Evolutionary conservation across 192 early-diverging fungal species (phyloP).

Genomic region (Umbelopsis ramanniana): DNA sequence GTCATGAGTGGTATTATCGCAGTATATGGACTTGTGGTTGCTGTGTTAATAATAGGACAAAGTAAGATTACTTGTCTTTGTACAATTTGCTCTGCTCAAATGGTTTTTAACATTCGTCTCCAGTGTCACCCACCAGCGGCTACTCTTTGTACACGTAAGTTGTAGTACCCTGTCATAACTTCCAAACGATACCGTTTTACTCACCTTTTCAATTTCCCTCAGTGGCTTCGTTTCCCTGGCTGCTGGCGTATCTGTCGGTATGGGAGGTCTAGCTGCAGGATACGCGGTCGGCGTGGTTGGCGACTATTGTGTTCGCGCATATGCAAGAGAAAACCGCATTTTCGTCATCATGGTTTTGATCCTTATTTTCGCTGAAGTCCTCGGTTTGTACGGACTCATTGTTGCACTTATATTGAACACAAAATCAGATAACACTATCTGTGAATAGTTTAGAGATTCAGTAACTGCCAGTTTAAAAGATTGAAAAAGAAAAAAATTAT

Average conservation of each 20-base stretch:
- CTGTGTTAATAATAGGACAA: slow-evolving; percentile 86
- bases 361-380: slow-evolving; percentile 99
- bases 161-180: too few species aligned
- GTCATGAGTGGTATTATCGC: slow-evolving; percentile 99
- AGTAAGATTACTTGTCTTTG: slow-evolving; percentile 55
- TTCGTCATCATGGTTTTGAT: slow-evolving; percentile 73
- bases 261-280: slow-evolving; percentile 92
- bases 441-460: slow-evolving; percentile 19
- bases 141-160: slow-evolving; percentile 53
- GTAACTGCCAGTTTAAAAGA: not conserved
- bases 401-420: slow-evolving; percentile 99
- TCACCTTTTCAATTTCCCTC: not conserved
- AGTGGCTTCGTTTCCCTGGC: slow-evolving; percentile 92
- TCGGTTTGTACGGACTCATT: slow-evolving; percentile 96
- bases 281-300: slow-evolving; percentile 97
- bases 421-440: slow-evolving; percentile 56
- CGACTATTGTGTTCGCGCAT: slow-evolving; percentile 52
- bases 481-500: too few species aligned
- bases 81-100: not conserved
- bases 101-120: not conserved
- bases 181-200: not conserved
- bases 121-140: slow-evolving; percentile 28
- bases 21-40: slow-evolving; percentile 96
- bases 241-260: slow-evolving; percentile 90
- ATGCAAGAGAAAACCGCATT: slow-evolving; percentile 25